Evolutionary conservation across 1,284 basidiomycete species (phyloP).

Genomic region (Anthracocystis setariae): DNA sequence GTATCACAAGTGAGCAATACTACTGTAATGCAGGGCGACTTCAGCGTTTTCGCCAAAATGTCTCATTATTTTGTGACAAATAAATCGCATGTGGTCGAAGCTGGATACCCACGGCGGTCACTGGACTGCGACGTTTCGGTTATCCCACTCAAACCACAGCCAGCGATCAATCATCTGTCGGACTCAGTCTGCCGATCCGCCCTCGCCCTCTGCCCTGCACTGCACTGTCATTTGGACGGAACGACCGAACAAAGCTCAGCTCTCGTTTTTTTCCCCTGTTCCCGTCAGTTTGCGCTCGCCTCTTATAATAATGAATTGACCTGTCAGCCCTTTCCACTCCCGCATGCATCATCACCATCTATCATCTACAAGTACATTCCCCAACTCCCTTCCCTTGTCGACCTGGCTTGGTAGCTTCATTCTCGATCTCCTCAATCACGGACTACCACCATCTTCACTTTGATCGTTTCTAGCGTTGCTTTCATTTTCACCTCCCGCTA

Average conservation of each 20-base stretch:
- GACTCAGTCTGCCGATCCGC: no score
- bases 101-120: constrained; percentile 4
- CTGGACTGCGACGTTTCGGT: constrained; percentile 14
- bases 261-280: neutral
- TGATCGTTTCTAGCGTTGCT: neutral
- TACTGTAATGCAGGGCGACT: no score
- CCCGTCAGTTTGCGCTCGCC: neutral
- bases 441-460: neutral
- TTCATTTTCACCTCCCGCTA: neutral
- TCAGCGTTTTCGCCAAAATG: no score
- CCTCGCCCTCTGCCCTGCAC: no score
- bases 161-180: neutral
- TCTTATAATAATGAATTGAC: neutral
- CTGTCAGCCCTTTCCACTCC: neutral
- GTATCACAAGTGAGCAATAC: no score
- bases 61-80: no score
- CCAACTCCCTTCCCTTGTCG: neutral
- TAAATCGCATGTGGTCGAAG: neutral
- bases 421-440: no score
- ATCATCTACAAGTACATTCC: neutral
- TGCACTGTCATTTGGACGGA: no score
- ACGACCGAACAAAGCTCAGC: constrained; percentile 1
- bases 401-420: neutral
- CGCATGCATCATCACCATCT: neutral
- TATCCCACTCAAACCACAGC: constrained; percentile 3